Conservation (phyloP, 495 filamentous ascomycete species). For the Tuber brumale region DNA sequence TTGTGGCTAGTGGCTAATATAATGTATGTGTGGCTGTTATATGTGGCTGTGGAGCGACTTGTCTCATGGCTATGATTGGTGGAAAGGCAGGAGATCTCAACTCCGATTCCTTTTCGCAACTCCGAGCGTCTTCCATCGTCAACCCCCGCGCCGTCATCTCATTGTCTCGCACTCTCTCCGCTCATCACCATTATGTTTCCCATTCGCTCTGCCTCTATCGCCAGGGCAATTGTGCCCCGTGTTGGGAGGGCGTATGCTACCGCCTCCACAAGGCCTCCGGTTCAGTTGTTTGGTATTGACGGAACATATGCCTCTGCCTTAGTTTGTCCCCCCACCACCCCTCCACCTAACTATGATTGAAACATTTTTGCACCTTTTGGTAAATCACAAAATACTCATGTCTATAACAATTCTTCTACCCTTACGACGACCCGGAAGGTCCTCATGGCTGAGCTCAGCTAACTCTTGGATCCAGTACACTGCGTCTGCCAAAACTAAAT, state of each 20-base stretch:
- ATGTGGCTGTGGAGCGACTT: neutral
- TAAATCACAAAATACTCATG: neutral
- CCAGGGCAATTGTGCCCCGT: constrained; percentile 45
- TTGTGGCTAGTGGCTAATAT: neutral
- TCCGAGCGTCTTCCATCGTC: neutral
- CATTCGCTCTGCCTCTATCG: constrained; percentile 41
- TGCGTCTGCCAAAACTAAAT: constrained; percentile 75
- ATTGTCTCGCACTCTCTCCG: constrained; percentile 15
- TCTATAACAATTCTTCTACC: constrained; percentile 3
- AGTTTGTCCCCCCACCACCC: constrained; percentile 55
- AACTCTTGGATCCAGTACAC: constrained; percentile 68
- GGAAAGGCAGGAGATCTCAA: neutral
- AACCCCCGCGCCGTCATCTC: constrained; percentile 8
- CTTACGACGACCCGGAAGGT: neutral
- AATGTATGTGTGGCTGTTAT: neutral
- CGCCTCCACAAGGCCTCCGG: constrained; percentile 70
- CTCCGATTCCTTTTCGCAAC: constrained; percentile 3
- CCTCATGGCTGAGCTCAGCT: constrained; percentile 28
- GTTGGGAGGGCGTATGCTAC: constrained; percentile 66
- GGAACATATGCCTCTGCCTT: constrained; percentile 97
- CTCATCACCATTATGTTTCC: constrained; percentile 36
- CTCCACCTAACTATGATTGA: neutral
- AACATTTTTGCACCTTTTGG: neutral
- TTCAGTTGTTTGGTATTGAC: constrained; percentile 89
- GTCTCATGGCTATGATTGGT: neutral